These are phyloP conservation scores for Amborella trichopoda DNA, from an alignment of 164 flowering plant species.

Conservation along the genomic window DNA sequence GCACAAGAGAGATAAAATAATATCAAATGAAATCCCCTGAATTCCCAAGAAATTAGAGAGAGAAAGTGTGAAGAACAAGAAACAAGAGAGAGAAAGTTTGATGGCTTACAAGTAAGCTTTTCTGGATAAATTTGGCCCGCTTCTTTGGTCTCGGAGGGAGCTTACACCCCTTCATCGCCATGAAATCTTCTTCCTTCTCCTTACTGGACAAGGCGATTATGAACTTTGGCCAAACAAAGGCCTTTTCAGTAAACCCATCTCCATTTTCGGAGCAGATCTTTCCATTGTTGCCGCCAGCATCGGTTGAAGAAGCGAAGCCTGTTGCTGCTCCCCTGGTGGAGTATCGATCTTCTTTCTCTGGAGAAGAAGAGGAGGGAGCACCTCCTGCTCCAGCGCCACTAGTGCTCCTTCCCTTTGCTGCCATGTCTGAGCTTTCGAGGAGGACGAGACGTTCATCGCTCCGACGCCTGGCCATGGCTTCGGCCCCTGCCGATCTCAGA, in stretches of 20 bases:
- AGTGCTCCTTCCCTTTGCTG: no score
- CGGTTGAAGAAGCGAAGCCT: no score
- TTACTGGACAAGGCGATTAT: constrained; percentile 8
- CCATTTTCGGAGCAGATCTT: constrained; percentile 3
- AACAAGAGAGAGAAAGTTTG: background rate
- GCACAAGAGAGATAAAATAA: constrained; percentile 4
- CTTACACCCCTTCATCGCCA: constrained; percentile 15
- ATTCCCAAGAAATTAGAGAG: background rate
- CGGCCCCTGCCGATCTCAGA: no score
- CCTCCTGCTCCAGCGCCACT: no score
- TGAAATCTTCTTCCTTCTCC: constrained; percentile 17
- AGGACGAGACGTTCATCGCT: no score
- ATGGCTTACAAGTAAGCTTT: constrained; percentile 6
- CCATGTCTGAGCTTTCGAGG: no score
- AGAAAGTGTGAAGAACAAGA: background rate
- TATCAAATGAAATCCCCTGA: background rate
- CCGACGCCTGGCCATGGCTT: no score
- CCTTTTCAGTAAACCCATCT: background rate
- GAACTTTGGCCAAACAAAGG: constrained; percentile 12
- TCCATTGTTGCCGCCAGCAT: background rate
- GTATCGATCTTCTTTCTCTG: no score
- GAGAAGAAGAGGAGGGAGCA: no score
- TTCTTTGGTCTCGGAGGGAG: constrained; percentile 15
- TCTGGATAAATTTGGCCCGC: constrained; percentile 11
- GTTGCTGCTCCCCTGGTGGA: background rate